Base-by-base conservation (phyloP, 139 green algal species). In the Chlorokybus atmophyticus region DNA sequence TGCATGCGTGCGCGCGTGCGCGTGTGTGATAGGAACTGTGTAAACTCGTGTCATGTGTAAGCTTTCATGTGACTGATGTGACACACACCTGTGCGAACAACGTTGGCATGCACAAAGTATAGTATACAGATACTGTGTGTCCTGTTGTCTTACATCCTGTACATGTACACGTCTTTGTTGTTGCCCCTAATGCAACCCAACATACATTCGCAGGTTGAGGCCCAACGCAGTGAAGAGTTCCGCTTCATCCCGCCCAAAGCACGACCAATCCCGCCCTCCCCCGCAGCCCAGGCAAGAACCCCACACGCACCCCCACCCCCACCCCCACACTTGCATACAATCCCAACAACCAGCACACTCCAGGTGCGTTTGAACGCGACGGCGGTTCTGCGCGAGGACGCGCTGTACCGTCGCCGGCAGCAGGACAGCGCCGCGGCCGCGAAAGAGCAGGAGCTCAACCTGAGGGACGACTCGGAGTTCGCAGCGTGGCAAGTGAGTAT, bases 341-440 rank as follows among this genome's bases (percentile, higher is more conserved):
- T 44, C 35, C 35, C 35, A 10, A 21, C 14, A 21, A 44, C 35
- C 35, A n/a, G n/a, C n/a, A n/a, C n/a, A n/a, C n/a, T 14, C 35
- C 35, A 80, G 75, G 75, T 85, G 14, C 70, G 68, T 49, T 69
- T 87, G 7, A 90, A 83, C 21, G 73, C 81, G 27, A 78, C 83
- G 1, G 77, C 81, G 28, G 79, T 90, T 52, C 74, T 90, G 49
- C 68, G 83, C 6, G 83, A 90, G 58, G 79, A 87, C 47, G 78
- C 77, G 1, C 42, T 87, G 40, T 84, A 87, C 64, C 60, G 70
- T 27, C 77, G 74, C 58, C 82, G 81, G 68, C 77, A 85, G 77
- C 35, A 50, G 30, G 66, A 85, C 60, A 79, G 86, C 55, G 78
- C 79, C 3, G 56, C 66, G 24, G 60, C 58, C 42, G 70, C 86